Percentiles rank a stretch among this genome's conserved stretches.
These are phyloP conservation scores for Neospermospora avenae DNA, from an alignment of 2,329 filamentous ascomycete species.

Conservation along the genomic window DNA sequence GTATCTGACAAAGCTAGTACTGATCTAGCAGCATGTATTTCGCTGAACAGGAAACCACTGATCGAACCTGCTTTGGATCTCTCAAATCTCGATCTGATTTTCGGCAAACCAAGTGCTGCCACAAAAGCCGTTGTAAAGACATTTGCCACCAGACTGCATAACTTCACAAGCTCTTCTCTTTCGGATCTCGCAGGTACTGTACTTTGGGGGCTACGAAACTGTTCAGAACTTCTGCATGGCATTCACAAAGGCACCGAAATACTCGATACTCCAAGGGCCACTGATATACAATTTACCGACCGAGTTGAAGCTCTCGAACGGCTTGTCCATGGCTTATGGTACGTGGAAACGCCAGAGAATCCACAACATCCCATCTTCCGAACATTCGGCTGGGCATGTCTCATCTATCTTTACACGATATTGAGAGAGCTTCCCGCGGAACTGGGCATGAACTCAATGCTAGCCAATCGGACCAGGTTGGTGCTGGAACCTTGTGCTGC, in stretches of 20 bases:
- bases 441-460: conserved; percentile 20
- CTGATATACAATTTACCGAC: conserved; percentile 23
- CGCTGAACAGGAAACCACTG: conserved; percentile 14
- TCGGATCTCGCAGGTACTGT: conserved; percentile 19
- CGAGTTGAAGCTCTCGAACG: conserved; percentile 27
- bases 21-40: conserved; percentile 21
- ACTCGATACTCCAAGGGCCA: conserved; percentile 13
- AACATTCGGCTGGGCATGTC: conserved; percentile 23
- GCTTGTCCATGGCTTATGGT: conserved; percentile 23
- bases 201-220: conserved; percentile 24
- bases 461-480: conserved; percentile 20
- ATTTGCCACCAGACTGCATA: conserved; percentile 14
- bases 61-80: conserved; percentile 13
- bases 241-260: conserved; percentile 14
- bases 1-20: conserved; percentile 16
- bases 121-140: conserved; percentile 15
- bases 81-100: conserved; percentile 15
- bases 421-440: conserved; percentile 23
- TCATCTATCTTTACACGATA: conserved; percentile 25
- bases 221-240: conserved; percentile 16
- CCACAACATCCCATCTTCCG: conserved; percentile 22
- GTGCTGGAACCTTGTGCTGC: conserved; percentile 17
- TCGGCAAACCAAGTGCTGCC: conserved; percentile 16
- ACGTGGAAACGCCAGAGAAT: conserved; percentile 13
- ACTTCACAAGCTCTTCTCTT: conserved; percentile 17